Base-by-base conservation (phyloP, 1,284 basidiomycete species). In the Puccinia triticina region DNA sequence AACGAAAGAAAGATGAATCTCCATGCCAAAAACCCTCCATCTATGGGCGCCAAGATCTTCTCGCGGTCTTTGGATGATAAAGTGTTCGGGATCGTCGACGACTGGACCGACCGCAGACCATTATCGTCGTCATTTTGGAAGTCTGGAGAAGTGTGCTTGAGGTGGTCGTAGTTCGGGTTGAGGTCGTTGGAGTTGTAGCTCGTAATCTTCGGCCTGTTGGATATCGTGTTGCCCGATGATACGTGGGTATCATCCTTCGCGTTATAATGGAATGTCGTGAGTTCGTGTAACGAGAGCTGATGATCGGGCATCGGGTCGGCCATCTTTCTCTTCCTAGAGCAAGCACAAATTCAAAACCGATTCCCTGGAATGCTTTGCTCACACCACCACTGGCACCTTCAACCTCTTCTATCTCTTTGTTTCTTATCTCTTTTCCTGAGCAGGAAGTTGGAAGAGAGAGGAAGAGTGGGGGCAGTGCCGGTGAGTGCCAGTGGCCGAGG, bases 21-120 rank as follows among this genome's bases (percentile, higher is more conserved):
- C 77, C 77, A 78, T 2, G 77, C 77, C 26, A 43, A 57, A 34
- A 78, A 78, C 26, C 77, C 77, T 14, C 77, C 64, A 34, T 78
- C 77, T 10, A 46, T 40, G 1, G 66, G 40, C 12, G 77, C 59
- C 32, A 78, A 50, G 26, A 7, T 66, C 21, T 37, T 66, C 48
- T 66, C 75, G 3, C 64, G 43, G 37, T 66, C 59, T 32, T 53
- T 73, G 48, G 40, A 43, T 43, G 40, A 43, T 43, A 43, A 43
- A 43, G 4, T 43, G 12, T 43, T 12, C 40, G 40, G 12, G 7
- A 43, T 43, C 40, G 40, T 43, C 40, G 40, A 43, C 40, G 40
- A 43, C 29, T 61, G 66, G 26, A 69, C n/a, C n/a, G n/a, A 29
- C 55, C 29, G 5, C 55, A n/a, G 29, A 23, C 16, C 23, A 4